Base-by-base conservation (phyloP, 495 filamentous ascomycete genomes). In the Hypoxylon intermedium region DNA sequence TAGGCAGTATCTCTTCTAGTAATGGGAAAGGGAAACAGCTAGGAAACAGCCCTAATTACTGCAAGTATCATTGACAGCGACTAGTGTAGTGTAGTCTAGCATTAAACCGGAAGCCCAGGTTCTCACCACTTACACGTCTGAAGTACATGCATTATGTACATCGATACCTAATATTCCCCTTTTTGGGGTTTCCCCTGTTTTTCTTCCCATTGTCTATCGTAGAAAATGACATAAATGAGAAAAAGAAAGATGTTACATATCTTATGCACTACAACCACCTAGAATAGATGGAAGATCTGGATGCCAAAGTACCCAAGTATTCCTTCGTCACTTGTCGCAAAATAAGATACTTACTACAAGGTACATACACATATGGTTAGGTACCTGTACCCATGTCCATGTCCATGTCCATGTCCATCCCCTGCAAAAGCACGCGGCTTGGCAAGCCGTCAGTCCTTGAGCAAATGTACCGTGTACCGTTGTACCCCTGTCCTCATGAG, bases 21-120 rank as follows among this genome's bases (percentile, higher is more conserved):
- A 6, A 18, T 34, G 46, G 52, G 40, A 33, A 45, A 50, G 34
- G 37, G 16, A 57, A 58, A 38, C 34, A 49, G 34, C 11, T 13
- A 41, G 38, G 44, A 64, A 64, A 58, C 54, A 58, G 54, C 49
- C 53, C 54, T 64, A 64, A 58, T 64, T 53, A 55, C 60, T 59
- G 42, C 19, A 64, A 23, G 44, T 54, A 64, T 47, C 49, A 36
- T 65, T 59, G 24, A 49, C 44, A 49, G 20, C 49, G 24, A 50
- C 44, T 36, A n/a, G n/a, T n/a, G n/a, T n/a, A n/a, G n/a, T n/a
- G n/a, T n/a, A n/a, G n/a, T n/a, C n/a, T n/a, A n/a, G n/a, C n/a
- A n/a, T n/a, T n/a, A 61, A 36, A 36, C 28, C 20, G 49, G 57
- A 60, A 48, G 37, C 20, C 50, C 13, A 60, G 21, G 43, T 36